These are phyloP conservation scores for Rhizoclosmatium sp. DNA, from an alignment of 192 early-diverging fungal genomes.

Conservation along the genomic window DNA sequence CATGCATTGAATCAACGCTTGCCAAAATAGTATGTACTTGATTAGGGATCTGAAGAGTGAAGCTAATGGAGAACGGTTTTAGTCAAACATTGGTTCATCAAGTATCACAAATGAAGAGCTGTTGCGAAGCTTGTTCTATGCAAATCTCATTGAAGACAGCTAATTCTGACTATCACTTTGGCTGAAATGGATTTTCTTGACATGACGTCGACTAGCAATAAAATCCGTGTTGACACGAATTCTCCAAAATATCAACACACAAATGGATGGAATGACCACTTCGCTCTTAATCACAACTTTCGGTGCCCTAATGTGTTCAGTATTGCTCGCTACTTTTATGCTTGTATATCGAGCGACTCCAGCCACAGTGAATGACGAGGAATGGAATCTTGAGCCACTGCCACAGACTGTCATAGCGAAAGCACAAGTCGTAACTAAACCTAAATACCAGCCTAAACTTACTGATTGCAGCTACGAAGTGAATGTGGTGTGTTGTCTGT, in stretches of 20 bases:
- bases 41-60: neutral
- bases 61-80: neutral
- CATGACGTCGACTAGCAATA: neutral
- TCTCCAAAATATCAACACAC: neutral
- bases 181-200: neutral
- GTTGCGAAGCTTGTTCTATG: constrained; percentile 30
- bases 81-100: neutral
- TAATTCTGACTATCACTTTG: neutral
- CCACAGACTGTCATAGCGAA: neutral
- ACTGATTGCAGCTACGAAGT: neutral
- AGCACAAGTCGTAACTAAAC: neutral
- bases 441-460: neutral
- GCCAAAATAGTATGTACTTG: too few relatives aligned
- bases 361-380: neutral
- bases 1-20: too few relatives aligned
- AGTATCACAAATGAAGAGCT: constrained; percentile 14
- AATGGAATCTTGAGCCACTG: too few relatives aligned
- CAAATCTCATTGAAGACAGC: constrained; percentile 38
- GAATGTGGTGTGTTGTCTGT: neutral
- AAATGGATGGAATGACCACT: constrained; percentile 1
- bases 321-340: neutral
- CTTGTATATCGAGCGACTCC: neutral
- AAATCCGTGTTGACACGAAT: neutral
- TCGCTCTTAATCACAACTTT: neutral
- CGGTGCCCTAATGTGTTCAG: neutral